These are phyloP conservation scores for Gastroboletus turbinatus DNA, from an alignment of 1,284 basidiomycete genomes.

Conservation along the genomic window DNA sequence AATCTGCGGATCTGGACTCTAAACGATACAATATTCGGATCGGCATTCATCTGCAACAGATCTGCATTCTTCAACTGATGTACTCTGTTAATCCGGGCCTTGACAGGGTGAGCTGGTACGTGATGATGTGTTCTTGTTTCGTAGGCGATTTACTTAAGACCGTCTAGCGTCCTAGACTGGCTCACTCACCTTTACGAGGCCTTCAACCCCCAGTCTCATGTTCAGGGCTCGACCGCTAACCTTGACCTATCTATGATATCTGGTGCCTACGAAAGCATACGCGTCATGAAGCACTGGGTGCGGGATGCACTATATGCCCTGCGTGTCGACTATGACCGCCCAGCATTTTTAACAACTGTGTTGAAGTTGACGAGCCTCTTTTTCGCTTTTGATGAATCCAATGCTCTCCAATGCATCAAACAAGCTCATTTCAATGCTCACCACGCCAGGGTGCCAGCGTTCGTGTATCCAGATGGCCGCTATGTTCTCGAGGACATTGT, in stretches of 20 bases:
- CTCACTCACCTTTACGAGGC: conserved; percentile 41
- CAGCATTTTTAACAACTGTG: conserved; percentile 31
- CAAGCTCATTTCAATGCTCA: conserved; percentile 10
- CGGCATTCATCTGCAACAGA: conserved; percentile 47
- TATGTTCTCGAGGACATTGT: conserved; percentile 42
- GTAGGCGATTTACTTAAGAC: background rate
- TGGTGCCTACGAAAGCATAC: conserved; percentile 35
- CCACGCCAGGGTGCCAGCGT: background rate
- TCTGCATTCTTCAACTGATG: conserved; percentile 42
- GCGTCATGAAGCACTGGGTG: conserved; percentile 43
- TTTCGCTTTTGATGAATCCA: conserved; percentile 29
- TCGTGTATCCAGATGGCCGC: conserved; percentile 8
- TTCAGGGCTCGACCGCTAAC: conserved; percentile 38
- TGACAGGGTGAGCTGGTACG: conserved; percentile 21
- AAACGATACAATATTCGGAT: conserved; percentile 42
- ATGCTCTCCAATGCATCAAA: conserved; percentile 21
- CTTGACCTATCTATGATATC: conserved; percentile 38
- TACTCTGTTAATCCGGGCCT: conserved; percentile 19
- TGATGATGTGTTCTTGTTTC: background rate
- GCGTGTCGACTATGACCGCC: conserved; percentile 12
- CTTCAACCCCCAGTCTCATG: conserved; percentile 38
- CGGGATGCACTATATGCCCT: conserved; percentile 36
- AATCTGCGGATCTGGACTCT: conserved; percentile 22
- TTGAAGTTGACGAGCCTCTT: conserved; percentile 33
- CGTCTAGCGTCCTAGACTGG: conserved; percentile 30